Percentiles rank a stretch among this genome's conserved stretches.
Conservation (phyloP, 2,329 filamentous ascomycete genomes). For the Aspergillus clavatus region DNA sequence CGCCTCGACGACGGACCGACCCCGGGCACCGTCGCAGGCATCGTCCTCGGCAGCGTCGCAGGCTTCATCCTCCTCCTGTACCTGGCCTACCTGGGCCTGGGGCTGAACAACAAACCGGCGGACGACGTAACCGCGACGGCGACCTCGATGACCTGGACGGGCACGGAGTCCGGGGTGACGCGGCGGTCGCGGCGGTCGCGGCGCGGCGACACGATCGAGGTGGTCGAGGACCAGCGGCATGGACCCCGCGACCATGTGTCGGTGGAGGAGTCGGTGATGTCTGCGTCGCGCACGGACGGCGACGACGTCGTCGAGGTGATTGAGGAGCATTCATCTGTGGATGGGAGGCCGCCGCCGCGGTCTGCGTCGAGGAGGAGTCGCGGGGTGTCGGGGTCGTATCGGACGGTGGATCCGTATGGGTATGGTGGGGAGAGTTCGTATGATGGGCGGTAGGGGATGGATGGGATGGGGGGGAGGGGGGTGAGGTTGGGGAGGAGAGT, state of each 20-base stretch:
- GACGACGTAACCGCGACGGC: slow-evolving; percentile 14
- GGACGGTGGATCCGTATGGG: slow-evolving; percentile 44
- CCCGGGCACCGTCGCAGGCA: slow-evolving; percentile 57
- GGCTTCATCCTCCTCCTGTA: slow-evolving; percentile 53
- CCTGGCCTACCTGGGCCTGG: slow-evolving; percentile 49
- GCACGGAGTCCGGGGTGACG: slow-evolving; percentile 15
- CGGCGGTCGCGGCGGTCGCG: slow-evolving; percentile 6
- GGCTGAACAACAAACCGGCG: slow-evolving; percentile 27
- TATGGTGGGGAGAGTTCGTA: slow-evolving; percentile 32
- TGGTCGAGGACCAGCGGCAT: slow-evolving; percentile 36
- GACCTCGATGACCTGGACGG: too few relatives aligned
- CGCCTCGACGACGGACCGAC: slow-evolving; percentile 49
- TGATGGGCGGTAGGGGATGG: not conserved
- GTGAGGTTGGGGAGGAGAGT: too few relatives aligned
- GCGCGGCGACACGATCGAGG: slow-evolving; percentile 8
- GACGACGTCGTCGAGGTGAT: slow-evolving; percentile 55
- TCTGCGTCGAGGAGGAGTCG: slow-evolving; percentile 34
- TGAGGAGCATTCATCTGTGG: slow-evolving; percentile 47
- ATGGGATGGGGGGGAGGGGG: too few relatives aligned
- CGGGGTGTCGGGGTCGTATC: slow-evolving; percentile 42
- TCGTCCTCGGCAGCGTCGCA: slow-evolving; percentile 46
- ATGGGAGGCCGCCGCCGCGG: slow-evolving; percentile 26
- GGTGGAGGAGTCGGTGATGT: slow-evolving; percentile 31
- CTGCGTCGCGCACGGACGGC: slow-evolving; percentile 17
- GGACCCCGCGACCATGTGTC: slow-evolving; percentile 20